These are phyloP conservation scores for Tuber umbilicatum DNA, from an alignment of 495 filamentous ascomycete species.

Conservation along the genomic window DNA sequence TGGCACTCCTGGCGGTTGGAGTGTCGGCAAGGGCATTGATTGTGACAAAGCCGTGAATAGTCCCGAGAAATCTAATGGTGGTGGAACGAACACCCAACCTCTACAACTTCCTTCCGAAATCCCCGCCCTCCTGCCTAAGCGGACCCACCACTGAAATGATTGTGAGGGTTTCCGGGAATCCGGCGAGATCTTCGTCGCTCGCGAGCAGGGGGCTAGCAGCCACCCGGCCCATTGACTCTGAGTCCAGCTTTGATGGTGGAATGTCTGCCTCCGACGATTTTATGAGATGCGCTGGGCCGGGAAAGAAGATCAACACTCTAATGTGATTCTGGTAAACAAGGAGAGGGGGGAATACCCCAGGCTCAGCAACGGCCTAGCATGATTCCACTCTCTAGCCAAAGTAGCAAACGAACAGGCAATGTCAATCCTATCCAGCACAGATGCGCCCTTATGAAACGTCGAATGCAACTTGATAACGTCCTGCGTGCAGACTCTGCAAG, in stretches of 20 bases:
- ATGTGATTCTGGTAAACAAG: neutral
- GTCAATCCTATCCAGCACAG: conserved; percentile 85
- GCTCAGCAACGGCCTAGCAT: conserved; percentile 67
- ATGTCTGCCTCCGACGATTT: conserved; percentile 77
- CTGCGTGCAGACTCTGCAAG: conserved; percentile 61
- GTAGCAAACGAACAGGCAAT: conserved; percentile 75
- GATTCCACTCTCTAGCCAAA: conserved; percentile 64
- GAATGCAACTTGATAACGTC: conserved; percentile 70
- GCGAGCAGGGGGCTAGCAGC: conserved; percentile 33
- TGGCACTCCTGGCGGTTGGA: conserved; percentile 10
- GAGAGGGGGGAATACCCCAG: conserved; percentile 43
- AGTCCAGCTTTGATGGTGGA: conserved; percentile 80
- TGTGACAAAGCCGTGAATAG: conserved; percentile 43
- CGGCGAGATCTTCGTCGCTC: conserved; percentile 28
- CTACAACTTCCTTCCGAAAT: conserved; percentile 46
- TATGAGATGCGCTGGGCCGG: conserved; percentile 46
- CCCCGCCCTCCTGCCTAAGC: conserved; percentile 48
- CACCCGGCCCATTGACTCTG: too few species aligned
- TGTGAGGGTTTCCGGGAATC: conserved; percentile 47
- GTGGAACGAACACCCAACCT: conserved; percentile 45
- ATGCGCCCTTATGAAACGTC: conserved; percentile 76
- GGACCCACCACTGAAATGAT: conserved; percentile 48
- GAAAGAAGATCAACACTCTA: conserved; percentile 7
- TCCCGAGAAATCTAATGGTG: conserved; percentile 42
- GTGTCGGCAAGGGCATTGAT: conserved; percentile 42